phyloP scores from a whole-genome alignment of 108 stramenopile species.

The Bacterosira constricta region DNA sequence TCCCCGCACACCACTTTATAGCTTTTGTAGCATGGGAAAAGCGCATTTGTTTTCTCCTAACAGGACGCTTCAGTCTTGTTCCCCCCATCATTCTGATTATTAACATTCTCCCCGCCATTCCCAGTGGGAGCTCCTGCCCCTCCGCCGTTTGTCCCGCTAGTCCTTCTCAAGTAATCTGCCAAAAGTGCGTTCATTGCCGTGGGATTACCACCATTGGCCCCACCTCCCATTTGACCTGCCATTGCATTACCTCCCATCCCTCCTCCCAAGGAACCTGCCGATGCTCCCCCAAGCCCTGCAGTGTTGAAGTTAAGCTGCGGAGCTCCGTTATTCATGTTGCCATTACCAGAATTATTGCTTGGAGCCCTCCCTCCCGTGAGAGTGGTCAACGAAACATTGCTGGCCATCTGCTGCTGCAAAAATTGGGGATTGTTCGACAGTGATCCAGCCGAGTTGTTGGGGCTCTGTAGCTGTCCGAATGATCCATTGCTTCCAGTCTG shows the following conservation, averaged over 20 bases:
- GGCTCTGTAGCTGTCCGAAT: not conserved
- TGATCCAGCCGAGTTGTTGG: not conserved
- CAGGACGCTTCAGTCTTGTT: not conserved
- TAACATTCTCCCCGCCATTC: not conserved
- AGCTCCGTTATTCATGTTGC: not conserved
- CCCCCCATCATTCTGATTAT: not conserved
- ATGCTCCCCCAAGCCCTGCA: not conserved
- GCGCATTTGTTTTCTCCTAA: too few relatives aligned
- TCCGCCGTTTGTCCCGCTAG: not conserved
- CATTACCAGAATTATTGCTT: too few relatives aligned
- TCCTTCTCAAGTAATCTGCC: constrained; percentile 8
- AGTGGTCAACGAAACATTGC: not conserved
- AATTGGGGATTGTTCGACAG: not conserved
- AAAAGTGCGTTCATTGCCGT: constrained; percentile 1
- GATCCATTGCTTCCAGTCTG: not conserved
- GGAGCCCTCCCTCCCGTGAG: too few relatives aligned
- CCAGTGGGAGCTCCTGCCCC: too few relatives aligned
- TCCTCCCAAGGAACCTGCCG: not conserved
- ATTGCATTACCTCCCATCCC: not conserved
- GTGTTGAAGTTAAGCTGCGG: not conserved
- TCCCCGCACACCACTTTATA: not conserved
- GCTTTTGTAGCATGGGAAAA: too few relatives aligned
- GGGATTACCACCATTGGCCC: not conserved
- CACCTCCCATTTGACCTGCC: too few relatives aligned
- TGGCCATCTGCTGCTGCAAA: not conserved